Percentiles rank a stretch among this genome's conserved stretches.
These are phyloP conservation scores for Kernera saxatilis DNA, from an alignment of 345 rosid species.

Conservation along the genomic window DNA sequence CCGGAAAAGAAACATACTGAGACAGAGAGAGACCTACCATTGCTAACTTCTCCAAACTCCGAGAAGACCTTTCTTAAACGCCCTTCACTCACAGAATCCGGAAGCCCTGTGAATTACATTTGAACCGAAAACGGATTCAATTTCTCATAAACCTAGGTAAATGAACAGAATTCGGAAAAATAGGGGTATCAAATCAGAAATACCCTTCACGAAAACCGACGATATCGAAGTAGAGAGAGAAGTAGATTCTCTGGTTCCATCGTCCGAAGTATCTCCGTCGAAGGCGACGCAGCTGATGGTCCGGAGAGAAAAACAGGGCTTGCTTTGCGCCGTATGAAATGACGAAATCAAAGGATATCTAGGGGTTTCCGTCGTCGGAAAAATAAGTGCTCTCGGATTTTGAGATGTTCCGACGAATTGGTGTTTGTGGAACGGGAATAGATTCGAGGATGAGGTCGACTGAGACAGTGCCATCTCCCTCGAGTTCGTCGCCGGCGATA, in stretches of 20 bases:
- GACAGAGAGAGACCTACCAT: conserved; percentile 28
- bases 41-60: conserved; percentile 45
- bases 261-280: not conserved
- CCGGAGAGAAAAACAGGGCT: conserved; percentile 17
- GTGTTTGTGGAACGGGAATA: not conserved
- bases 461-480: conserved; percentile 34
- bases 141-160: not conserved
- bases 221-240: conserved; percentile 13
- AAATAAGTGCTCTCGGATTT: not conserved
- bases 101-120: conserved; percentile 31
- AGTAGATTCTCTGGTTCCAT: conserved; percentile 8
- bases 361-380: not conserved
- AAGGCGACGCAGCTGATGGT: conserved; percentile 16
- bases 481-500: not conserved
- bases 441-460: not conserved
- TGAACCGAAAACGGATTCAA: not conserved
- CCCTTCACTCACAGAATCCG: conserved; percentile 48
- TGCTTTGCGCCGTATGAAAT: not conserved
- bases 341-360: conserved; percentile 5
- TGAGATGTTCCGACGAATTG: not conserved
- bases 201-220: conserved; percentile 32
- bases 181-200: not conserved
- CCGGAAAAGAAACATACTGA: not conserved
- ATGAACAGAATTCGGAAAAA: not conserved
- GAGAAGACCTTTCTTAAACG: conserved; percentile 44